Percentiles rank a stretch among this genome's conserved stretches.
phyloP scores from a whole-genome alignment of 495 filamentous ascomycete species.

The Tetracladium setigerum region DNA sequence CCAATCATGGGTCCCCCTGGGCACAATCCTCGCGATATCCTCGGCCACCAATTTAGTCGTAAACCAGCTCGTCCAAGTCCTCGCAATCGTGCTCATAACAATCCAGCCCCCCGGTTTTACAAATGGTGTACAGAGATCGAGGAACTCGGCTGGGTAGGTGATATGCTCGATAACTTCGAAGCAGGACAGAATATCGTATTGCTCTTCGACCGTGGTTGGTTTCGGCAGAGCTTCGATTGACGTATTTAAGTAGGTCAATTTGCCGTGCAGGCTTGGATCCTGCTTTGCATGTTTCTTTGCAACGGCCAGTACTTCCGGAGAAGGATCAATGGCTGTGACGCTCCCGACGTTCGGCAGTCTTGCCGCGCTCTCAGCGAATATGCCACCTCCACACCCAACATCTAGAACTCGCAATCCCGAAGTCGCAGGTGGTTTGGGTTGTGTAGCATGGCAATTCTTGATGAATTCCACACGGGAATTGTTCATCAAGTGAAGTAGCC shows the following conservation, averaged over 20 bases:
- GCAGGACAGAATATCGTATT: slow-evolving; percentile 70
- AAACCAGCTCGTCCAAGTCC: slow-evolving; percentile 79
- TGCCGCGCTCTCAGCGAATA: slow-evolving; percentile 89
- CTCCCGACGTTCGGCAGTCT: slow-evolving; percentile 55
- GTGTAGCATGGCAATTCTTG: slow-evolving; percentile 51
- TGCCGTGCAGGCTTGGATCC: slow-evolving; percentile 53
- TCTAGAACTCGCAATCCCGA: slow-evolving; percentile 65
- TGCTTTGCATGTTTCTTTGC: slow-evolving; percentile 64
- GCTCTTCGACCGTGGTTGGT: slow-evolving; percentile 29
- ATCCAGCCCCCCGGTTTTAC: slow-evolving; percentile 91
- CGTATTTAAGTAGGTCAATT: slow-evolving; percentile 53
- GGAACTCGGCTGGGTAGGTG: slow-evolving; percentile 59
- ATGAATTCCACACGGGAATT: slow-evolving; percentile 94
- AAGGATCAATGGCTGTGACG: slow-evolving; percentile 83
- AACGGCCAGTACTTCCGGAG: slow-evolving; percentile 66
- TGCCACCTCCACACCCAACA: slow-evolving; percentile 92
- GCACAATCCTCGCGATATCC: slow-evolving; percentile 80
- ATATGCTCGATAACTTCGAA: slow-evolving; percentile 98
- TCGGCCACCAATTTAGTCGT: slow-evolving; percentile 91
- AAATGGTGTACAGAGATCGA: slow-evolving; percentile 57
- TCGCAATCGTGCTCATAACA: slow-evolving; percentile 80
- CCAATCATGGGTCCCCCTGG: slow-evolving; percentile 93
- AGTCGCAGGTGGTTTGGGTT: slow-evolving; percentile 23
- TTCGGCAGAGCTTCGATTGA: slow-evolving; percentile 60
- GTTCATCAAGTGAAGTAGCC: slow-evolving; percentile 96